Conservation (phyloP, 768 basidiomycete genomes). For the Hericium coralloides region DNA sequence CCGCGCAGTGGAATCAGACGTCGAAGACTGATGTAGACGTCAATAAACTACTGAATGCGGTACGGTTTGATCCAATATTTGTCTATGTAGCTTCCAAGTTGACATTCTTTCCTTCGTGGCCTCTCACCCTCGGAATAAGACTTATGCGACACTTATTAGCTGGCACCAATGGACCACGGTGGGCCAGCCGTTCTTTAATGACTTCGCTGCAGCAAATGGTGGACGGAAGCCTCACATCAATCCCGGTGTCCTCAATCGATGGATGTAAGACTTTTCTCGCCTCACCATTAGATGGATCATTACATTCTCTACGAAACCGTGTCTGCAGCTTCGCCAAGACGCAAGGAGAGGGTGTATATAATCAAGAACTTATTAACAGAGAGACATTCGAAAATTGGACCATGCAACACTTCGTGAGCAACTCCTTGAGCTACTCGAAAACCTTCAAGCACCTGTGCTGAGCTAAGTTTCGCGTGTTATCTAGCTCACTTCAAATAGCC, state of each 20-base stretch:
- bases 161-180: background rate
- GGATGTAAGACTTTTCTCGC: background rate
- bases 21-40: background rate
- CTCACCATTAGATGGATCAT: background rate
- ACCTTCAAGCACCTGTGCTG: background rate
- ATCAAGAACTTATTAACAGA: background rate
- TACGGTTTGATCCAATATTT: background rate
- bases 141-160: background rate
- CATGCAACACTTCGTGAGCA: background rate
- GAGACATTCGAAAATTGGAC: background rate
- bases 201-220: background rate
- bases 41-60: background rate
- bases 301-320: background rate
- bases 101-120: background rate
- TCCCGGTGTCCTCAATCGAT: background rate
- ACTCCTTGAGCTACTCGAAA: background rate
- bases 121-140: background rate
- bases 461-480: background rate
- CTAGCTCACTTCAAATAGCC: background rate
- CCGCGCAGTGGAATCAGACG: background rate
- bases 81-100: background rate
- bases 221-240: background rate
- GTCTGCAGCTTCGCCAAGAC: background rate
- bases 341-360: background rate
- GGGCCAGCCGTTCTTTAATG: background rate